Conservation (phyloP, 495 filamentous ascomycete genomes). For the Penicillium parvum region DNA sequence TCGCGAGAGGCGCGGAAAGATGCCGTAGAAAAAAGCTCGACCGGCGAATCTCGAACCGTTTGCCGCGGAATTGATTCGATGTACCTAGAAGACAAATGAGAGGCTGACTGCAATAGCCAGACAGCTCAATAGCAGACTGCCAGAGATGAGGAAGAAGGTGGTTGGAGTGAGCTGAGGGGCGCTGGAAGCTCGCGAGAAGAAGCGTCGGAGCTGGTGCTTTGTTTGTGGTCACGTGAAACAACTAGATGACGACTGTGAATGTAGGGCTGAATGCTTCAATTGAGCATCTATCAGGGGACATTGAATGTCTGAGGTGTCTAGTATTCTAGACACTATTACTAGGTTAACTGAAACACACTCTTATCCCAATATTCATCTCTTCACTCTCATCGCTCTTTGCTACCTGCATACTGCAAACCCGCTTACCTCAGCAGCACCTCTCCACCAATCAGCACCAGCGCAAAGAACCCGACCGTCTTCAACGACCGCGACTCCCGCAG, state of each 20-base stretch:
- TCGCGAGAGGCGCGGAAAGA: constrained; percentile 15
- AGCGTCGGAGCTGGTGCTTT: constrained; percentile 24
- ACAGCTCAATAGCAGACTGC: constrained; percentile 11
- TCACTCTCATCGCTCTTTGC: background rate
- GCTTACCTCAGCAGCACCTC: constrained; percentile 15
- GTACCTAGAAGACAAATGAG: too few relatives aligned
- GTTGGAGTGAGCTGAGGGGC: constrained; percentile 17
- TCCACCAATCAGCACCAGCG: constrained; percentile 27
- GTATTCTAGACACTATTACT: too few relatives aligned
- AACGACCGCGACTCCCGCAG: constrained; percentile 29
- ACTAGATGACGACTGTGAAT: too few relatives aligned
- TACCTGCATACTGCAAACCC: background rate
- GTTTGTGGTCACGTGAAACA: constrained; percentile 28
- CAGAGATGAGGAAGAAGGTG: constrained; percentile 3
- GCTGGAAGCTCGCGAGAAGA: constrained; percentile 24
- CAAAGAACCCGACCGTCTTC: constrained; percentile 34
- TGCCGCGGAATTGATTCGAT: background rate
- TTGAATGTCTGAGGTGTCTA: too few relatives aligned
- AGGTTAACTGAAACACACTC: too few relatives aligned
- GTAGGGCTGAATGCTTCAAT: background rate
- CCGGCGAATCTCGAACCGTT: background rate
- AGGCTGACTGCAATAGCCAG: too few relatives aligned
- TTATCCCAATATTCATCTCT: background rate
- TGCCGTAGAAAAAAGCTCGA: constrained; percentile 20
- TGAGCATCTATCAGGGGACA: too few relatives aligned